A percentile compares a stretch with the other conserved stretches of the same genome.
Evolutionary conservation across 768 basidiomycete genomes (phyloP).

Genomic region (Tricholoma hemisulphureum): DNA sequence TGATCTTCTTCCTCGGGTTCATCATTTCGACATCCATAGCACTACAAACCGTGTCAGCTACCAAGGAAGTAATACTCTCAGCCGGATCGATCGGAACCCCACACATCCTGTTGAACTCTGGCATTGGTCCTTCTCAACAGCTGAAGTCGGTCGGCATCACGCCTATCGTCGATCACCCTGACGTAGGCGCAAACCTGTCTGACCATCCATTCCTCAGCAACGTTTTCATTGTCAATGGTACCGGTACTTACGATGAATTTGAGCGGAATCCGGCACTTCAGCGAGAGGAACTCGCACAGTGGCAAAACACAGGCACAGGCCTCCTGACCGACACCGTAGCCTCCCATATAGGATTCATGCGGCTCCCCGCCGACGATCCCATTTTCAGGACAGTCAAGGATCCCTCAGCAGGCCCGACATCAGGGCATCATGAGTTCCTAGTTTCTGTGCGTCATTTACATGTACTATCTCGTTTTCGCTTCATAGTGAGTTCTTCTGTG

Average conservation of each 20-base stretch:
- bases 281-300: conserved; percentile 12
- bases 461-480: not conserved
- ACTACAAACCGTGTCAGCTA: conserved; percentile 1
- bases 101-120: conserved; percentile 6
- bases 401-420: conserved; percentile 23
- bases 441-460: conserved; percentile 13
- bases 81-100: conserved; percentile 10
- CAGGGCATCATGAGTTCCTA: conserved; percentile 25
- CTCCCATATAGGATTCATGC: conserved; percentile 17
- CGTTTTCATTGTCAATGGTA: not conserved
- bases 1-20: not conserved
- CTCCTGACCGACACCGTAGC: conserved; percentile 22
- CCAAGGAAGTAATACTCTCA: conserved; percentile 9
- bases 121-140: not conserved
- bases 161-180: not conserved
- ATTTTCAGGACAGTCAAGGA: conserved; percentile 14
- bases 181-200: not conserved
- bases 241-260: conserved; percentile 15
- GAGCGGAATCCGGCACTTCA: conserved; percentile 19
- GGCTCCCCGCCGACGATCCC: conserved; percentile 9
- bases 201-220: conserved; percentile 2
- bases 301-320: conserved; percentile 23
- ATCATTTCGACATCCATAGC: not conserved
- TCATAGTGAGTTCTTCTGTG: not conserved
- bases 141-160: not conserved